Base-by-base conservation (phyloP, 305 asterid species). In the Fraxinus latifolia region DNA sequence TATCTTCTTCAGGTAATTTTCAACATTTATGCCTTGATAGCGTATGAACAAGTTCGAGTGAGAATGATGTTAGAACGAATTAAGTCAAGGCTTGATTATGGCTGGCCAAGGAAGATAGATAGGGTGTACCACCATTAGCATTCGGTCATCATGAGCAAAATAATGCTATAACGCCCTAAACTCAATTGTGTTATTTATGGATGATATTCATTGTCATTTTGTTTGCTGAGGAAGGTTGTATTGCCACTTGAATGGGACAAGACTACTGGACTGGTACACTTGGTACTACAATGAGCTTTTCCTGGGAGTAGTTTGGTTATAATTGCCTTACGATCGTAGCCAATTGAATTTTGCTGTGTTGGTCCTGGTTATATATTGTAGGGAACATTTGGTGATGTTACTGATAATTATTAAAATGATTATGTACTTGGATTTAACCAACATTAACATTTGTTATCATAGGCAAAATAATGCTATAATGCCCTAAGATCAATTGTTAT, bases 1-100 rank as follows among this genome's bases (percentile, higher is more conserved):
- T 96, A 96, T 88, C 97, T 96, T 90, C 98, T 96, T 85, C 98
- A 96, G 99, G 98, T 96, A 93, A 67, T 37, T 65, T 60, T 65
- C 58, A 1, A 33, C 44, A 31, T 25, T 70, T 42, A 70, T 31
- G 44, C 42, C n/a, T 25, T 67, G 74, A 67, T 67, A 67, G 37
- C 31, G 2, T 68, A 15, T 65, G 17, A 25, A n/a, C 33, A 25
- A 65, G 73, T 65, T 65, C 0, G 73, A 65, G 31, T 65, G 73
- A 65, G 31, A 65, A 65, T 65, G 73, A 65, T 11, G 33, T 65
- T 25, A 65, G 7, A 65, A 23, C 5, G 5, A 58, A 19, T 58
- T 6, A 58, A 58, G 33, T 65, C 17, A 11, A 65, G 73, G 34
- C 33, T 23, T 65, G 17, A 9, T 65, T 25, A 0, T 65, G 73